Percentiles rank a stretch among this genome's conserved stretches.
Conservation (phyloP, 257 asterid species). For the Nemophila menziesii region DNA sequence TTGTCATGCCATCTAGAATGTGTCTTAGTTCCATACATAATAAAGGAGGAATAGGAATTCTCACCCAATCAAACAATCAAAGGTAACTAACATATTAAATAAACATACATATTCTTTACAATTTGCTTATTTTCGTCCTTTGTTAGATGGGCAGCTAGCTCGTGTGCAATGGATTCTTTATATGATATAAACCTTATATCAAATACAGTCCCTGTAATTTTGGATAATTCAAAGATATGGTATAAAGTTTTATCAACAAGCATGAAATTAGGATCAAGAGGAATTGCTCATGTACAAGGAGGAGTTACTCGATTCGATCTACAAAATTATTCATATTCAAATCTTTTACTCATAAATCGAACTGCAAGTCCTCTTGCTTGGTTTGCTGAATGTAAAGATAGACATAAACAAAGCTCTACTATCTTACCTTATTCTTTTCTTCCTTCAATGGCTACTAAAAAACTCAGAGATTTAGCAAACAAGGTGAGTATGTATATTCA, state of each 20-base stretch:
- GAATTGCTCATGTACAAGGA: conserved; percentile 73
- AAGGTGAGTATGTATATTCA: too few species aligned
- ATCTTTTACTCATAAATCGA: conserved; percentile 78
- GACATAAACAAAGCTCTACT: conserved; percentile 59
- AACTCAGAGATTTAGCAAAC: conserved; percentile 66
- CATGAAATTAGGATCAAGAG: conserved; percentile 89
- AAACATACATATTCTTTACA: too few species aligned
- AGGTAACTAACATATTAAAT: too few species aligned
- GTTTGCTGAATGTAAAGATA: conserved; percentile 97
- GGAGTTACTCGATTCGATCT: conserved; percentile 55
- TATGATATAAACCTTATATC: conserved; percentile 77
- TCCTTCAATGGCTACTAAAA: conserved; percentile 79
- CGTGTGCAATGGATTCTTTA: conserved; percentile 70
- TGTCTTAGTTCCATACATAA: conserved; percentile 91
- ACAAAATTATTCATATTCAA: conserved; percentile 37
- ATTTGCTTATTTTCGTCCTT: conserved; percentile 3
- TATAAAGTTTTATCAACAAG: conserved; percentile 72
- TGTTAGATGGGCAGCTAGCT: conserved; percentile 68
- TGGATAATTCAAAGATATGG: conserved; percentile 85
- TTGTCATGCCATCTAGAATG: conserved; percentile 93
- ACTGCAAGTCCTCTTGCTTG: conserved; percentile 92
- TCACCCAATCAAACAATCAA: conserved; percentile 43
- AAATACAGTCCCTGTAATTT: conserved; percentile 57
- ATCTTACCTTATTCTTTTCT: conserved; percentile 76
- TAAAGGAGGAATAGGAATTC: conserved; percentile 72